Base-by-base conservation (phyloP, 768 basidiomycete species). In the Sarcodon aspratus region DNA sequence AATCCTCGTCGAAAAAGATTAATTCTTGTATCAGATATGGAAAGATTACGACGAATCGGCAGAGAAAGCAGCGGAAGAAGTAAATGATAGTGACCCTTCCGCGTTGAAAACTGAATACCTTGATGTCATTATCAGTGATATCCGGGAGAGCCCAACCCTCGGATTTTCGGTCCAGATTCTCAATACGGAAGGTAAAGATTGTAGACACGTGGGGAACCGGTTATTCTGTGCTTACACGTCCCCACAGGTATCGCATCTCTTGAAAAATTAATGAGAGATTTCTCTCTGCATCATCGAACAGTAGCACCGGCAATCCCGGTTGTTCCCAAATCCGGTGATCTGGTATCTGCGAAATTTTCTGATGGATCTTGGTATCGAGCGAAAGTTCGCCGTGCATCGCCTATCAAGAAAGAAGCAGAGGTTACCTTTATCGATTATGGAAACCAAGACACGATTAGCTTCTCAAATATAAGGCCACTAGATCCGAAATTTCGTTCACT, bases 321-420 rank as follows among this genome's bases (percentile, higher is more conserved):
- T 45, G 69, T 71, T 5, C 95, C 95, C 1, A 82, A 79, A 60
- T 79, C 75, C 15, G 93, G 93, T 7, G 93, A 97, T 49, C 71
- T 97, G 27, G 89, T 99, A 13, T 91, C 90, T 10, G 95, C 93
- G 13, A 92, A 92, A 61, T 97, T 97, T 67, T 87, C 85, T 44
- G 87, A 96, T 58, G 89, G 89, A 7, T 72, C 83, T 44, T 99
- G 95, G 96, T 97, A 98, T 66, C 86, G 95, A 46, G 95, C 95
- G 40, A 88, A 82, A 68, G 82, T 97, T 52, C 85, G 86, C 47
- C 76, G 88, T 17, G 69, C 79, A n/a, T 94, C 90, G 42, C 79
- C 89, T 4, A 57, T 88, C 37, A 96, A 94, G 68, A 92, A 86
- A 61, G 91, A 96, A 65, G 93, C 91, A 6, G 90, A 96, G 62